Evolutionary conservation across 768 basidiomycete species (phyloP).

Genomic region (Cyclocybe cylindracea): DNA sequence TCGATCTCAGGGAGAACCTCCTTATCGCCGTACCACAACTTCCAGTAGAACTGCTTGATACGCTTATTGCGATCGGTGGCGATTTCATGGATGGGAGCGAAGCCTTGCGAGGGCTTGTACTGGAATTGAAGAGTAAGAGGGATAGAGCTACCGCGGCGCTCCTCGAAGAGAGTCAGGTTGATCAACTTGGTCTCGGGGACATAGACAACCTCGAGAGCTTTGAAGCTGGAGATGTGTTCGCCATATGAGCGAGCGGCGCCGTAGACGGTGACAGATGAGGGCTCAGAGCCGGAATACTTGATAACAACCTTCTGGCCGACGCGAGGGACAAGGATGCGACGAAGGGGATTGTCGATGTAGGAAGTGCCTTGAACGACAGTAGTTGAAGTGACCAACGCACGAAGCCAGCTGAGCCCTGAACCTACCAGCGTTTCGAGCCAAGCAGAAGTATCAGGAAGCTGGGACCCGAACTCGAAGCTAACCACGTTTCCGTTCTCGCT

Average conservation of each 20-base stretch:
- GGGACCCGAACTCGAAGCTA: slow-evolving; percentile 49
- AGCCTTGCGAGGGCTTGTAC: slow-evolving; percentile 88
- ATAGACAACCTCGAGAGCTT: slow-evolving; percentile 77
- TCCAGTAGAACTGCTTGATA: slow-evolving; percentile 99
- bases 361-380: slow-evolving; percentile 86
- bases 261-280: slow-evolving; percentile 63
- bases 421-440: slow-evolving; percentile 92
- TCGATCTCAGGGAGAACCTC: slow-evolving; percentile 76
- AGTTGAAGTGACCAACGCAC: slow-evolving; percentile 77
- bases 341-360: slow-evolving; percentile 88
- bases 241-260: slow-evolving; percentile 84
- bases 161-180: slow-evolving; percentile 78
- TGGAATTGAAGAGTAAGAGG: slow-evolving; percentile 81
- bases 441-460: slow-evolving; percentile 57
- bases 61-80: slow-evolving; percentile 79
- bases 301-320: slow-evolving; percentile 77
- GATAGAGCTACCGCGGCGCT: slow-evolving; percentile 72
- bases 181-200: slow-evolving; percentile 55
- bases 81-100: slow-evolving; percentile 91
- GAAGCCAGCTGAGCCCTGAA: slow-evolving; percentile 79
- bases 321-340: slow-evolving; percentile 84
- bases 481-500: slow-evolving; percentile 44
- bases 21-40: slow-evolving; percentile 93
- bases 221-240: slow-evolving; percentile 71
- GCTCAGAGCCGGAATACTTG: slow-evolving; percentile 40